Base-by-base conservation (phyloP, 305 asterid genomes). In the Lippia alba region DNA sequence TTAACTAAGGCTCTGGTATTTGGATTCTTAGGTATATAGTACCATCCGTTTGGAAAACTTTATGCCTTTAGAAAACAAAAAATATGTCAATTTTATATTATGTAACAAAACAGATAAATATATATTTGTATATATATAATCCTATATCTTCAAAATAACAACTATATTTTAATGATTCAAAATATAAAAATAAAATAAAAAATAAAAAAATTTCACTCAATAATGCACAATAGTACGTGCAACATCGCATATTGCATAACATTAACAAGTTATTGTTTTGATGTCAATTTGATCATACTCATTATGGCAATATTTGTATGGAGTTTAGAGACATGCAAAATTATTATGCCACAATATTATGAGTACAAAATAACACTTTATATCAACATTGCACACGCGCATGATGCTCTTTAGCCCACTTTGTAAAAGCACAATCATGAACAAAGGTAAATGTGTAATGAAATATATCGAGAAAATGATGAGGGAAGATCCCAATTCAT, bases 311-410 rank as follows among this genome's bases (percentile, higher is more conserved):
- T 58, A 79, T 72, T 60, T 53, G 56, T 39, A 64, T 74, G 66
- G 63, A 50, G 63, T 58, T 71, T 62, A 60, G 64, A 62, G 81
- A 80, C 84, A 24, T 24, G 41, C 41, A 75, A 69, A 76, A 86
- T 83, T 59, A 83, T 83, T 76, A 32, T 81, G 85, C 62, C 77
- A 74, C 81, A 59, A 71, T 73, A 74, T 81, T 77, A 61, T 78
- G 75, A 74, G 74, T 68, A 80, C 79, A 59, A 74, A 24, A 76
- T 71, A 74, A 73, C 83, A 73, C 81, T 79, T 71, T 74, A 72
- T 59, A 81, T 79, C 76, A 72, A 82, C 33, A 49, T 54, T 56
- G 78, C 80, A 78, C 89, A 80, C 84, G 81, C 91, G 85, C 86
- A 76, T 78, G 81, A 63, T 62, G 61, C 80, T 69, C 73, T 78